Conservation (phyloP, 2,329 filamentous ascomycete genomes). For the Balansia obtecta region DNA sequence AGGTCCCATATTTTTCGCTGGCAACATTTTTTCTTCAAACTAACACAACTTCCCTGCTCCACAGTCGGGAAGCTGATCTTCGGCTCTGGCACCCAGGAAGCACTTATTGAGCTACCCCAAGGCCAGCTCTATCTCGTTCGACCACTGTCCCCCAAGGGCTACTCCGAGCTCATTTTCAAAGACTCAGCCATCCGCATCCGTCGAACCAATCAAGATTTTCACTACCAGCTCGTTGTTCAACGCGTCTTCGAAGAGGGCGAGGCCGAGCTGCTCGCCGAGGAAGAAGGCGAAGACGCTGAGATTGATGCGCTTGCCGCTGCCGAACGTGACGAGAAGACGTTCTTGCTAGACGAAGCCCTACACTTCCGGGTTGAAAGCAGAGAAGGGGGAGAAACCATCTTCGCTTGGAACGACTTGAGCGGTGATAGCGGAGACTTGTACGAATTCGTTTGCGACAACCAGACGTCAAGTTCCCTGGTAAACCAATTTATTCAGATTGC, state of each 20-base stretch:
- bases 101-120: conserved; percentile 85
- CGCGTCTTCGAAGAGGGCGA: conserved; percentile 96
- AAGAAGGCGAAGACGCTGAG: conserved; percentile 72
- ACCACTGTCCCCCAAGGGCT: conserved; percentile 89
- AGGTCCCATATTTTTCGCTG: background rate
- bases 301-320: conserved; percentile 56
- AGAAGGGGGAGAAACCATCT: conserved; percentile 67
- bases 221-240: conserved; percentile 95
- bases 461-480: conserved; percentile 57
- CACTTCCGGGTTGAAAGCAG: conserved; percentile 77
- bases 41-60: background rate
- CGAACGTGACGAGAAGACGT: conserved; percentile 95
- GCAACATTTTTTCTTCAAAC: background rate
- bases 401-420: conserved; percentile 91
- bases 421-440: conserved; percentile 92
- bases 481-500: conserved; percentile 72
- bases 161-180: conserved; percentile 97
- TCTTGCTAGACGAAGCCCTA: conserved; percentile 83
- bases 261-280: conserved; percentile 79
- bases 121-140: conserved; percentile 96
- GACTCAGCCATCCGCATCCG: conserved; percentile 89
- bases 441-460: conserved; percentile 87
- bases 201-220: conserved; percentile 84
- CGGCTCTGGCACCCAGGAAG: conserved; percentile 75
- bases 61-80: conserved; percentile 88